Evolutionary conservation across 257 asterid species (phyloP).

Genomic region (Haberlea rhodopensis): DNA sequence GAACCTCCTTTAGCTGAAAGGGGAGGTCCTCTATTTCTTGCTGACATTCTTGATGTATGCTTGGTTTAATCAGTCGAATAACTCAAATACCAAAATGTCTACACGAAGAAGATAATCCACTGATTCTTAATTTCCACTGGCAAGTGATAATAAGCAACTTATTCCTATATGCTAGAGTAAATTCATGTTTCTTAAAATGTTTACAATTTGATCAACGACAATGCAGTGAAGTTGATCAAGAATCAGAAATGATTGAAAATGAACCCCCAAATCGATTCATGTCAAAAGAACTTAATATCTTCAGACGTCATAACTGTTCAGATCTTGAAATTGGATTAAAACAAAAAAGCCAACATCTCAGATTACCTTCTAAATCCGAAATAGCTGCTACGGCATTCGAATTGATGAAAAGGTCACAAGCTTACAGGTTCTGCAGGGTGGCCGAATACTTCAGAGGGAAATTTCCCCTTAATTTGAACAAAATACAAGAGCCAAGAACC

Average conservation of each 20-base stretch:
- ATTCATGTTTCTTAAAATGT: background rate
- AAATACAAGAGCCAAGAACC: constrained; percentile 16
- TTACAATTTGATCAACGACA: background rate
- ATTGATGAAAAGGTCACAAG: constrained; percentile 5
- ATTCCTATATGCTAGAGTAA: background rate
- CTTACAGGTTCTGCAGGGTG: constrained; percentile 17
- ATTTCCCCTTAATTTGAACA: background rate
- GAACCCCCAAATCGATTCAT: background rate
- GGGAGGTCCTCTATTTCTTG: constrained; percentile 77
- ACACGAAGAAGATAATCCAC: constrained; percentile 13
- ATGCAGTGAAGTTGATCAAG: constrained; percentile 15
- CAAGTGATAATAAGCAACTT: background rate
- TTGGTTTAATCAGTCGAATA: constrained; percentile 19
- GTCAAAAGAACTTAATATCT: background rate
- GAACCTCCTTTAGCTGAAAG: constrained; percentile 56
- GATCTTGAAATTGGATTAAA: background rate
- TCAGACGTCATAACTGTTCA: background rate
- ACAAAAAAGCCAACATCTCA: constrained; percentile 7
- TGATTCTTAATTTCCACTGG: background rate
- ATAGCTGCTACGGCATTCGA: constrained; percentile 6
- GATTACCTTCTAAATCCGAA: background rate
- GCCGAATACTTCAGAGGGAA: constrained; percentile 6
- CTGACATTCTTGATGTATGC: constrained; percentile 44
- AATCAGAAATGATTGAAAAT: background rate
- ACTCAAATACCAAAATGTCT: constrained; percentile 15